phyloP scores from a whole-genome alignment of 148 eudicot species.

The Chenopodium suecicum region DNA sequence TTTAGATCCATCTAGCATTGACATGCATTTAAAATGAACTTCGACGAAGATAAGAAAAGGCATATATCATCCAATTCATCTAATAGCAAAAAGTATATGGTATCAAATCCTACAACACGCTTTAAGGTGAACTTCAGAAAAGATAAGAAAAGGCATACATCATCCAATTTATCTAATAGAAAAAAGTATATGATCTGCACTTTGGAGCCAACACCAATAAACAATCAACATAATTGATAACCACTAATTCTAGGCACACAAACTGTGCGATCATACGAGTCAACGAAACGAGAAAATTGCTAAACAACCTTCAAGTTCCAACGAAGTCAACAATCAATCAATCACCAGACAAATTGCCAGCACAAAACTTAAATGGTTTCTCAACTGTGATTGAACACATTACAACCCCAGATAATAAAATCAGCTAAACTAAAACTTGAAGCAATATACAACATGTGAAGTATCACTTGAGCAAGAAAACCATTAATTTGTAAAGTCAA shows the following conservation, averaged over 20 bases:
- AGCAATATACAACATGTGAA: conserved; percentile 20
- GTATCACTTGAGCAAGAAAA: conserved; percentile 19
- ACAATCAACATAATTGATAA: not conserved
- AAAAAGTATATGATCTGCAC: conserved; percentile 4
- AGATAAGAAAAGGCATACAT: not conserved
- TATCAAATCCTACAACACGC: not conserved
- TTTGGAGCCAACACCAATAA: not conserved
- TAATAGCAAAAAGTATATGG: not conserved
- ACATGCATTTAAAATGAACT: not conserved
- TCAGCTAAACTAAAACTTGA: conserved; percentile 23
- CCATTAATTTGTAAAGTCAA: conserved; percentile 24
- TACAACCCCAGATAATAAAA: conserved; percentile 6
- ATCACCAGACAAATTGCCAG: not conserved
- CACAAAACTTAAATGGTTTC: not conserved
- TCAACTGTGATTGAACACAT: not conserved
- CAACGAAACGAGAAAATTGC: not conserved
- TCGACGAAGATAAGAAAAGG: not conserved
- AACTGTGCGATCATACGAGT: not conserved
- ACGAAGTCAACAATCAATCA: not conserved
- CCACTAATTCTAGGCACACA: not conserved
- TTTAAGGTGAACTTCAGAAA: not conserved
- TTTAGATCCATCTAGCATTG: not conserved
- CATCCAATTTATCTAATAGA: not conserved
- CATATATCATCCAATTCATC: not conserved
- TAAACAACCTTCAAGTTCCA: not conserved